Evolutionary conservation across 2,329 filamentous ascomycete genomes (phyloP).

Genomic region (Claviceps sp.): DNA sequence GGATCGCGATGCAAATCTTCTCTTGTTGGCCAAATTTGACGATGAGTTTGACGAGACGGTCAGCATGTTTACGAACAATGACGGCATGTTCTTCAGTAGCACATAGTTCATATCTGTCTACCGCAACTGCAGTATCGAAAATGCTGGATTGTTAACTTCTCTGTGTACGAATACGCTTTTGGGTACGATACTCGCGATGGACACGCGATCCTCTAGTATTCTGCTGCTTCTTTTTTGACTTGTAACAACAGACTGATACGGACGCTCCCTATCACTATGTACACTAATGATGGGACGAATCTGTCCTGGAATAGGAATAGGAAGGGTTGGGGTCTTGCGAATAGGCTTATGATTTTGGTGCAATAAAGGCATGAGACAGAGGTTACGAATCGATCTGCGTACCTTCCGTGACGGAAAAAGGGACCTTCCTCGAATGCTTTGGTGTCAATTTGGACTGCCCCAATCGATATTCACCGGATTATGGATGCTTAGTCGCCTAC

Average conservation of each 20-base stretch:
- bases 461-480: slow-evolving; percentile 11
- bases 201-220: neutral
- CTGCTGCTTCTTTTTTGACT: neutral
- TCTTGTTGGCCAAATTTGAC: slow-evolving; percentile 40
- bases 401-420: slow-evolving; percentile 6
- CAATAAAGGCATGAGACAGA: slow-evolving; percentile 4
- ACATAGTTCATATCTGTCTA: slow-evolving; percentile 11
- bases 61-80: slow-evolving; percentile 36
- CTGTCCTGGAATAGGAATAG: neutral
- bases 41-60: slow-evolving; percentile 37
- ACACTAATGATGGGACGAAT: neutral
- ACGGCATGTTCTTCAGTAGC: slow-evolving; percentile 39
- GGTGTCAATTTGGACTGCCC: slow-evolving; percentile 9
- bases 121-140: slow-evolving; percentile 1
- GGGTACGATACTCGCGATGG: neutral
- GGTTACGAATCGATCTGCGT: slow-evolving; percentile 1
- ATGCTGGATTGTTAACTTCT: slow-evolving; percentile 3
- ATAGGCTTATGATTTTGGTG: slow-evolving; percentile 9
- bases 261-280: slow-evolving; percentile 4
- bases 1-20: slow-evolving; percentile 32
- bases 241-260: neutral
- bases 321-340: slow-evolving; percentile 1
- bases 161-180: slow-evolving; percentile 6
- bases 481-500: neutral
- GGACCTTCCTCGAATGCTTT: slow-evolving; percentile 6